Base-by-base conservation (phyloP, 2,329 filamentous ascomycete genomes). In the Fonsecaea multimorphosa region DNA sequence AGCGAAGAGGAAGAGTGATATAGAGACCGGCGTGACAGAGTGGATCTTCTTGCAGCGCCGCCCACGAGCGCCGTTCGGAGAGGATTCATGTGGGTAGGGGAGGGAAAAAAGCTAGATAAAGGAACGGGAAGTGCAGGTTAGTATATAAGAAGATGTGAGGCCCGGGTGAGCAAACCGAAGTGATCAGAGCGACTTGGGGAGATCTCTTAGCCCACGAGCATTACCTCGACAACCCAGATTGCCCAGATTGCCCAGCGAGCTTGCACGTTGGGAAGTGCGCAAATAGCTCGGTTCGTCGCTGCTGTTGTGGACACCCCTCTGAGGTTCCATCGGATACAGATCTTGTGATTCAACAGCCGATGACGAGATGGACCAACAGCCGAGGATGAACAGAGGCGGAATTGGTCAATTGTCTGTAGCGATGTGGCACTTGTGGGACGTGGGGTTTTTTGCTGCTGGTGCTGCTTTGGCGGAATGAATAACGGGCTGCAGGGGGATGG, bases 31-130 rank as follows among this genome's bases (percentile, higher is more conserved):
- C 61, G 56, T 16, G 58, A 60, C 31, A 34, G 40, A 8, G 58
- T 51, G 31, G 60, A 54, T 54, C 61, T 63, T 70, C 66, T 66
- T 31, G 65, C 61, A 56, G 62, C 60, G 52, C 63, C 56, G 66
- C 66, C 66, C 58, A 68, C 57, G 34, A 68, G 63, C 60, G 68
- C 63, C 54, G 55, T 63, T 44, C 66, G 65, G 52, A 70, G 64
- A 36, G 62, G 63, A 58, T 63, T 67, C 65, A 68, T 70, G 36
- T 60, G 58, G 58, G 31, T 32, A 52, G 58, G 27, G 22, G 56
- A 31, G 31, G n/a, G n/a, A 59, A 32, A 53, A 46, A 53, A 46
- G 38, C 58, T 52, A 60, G 44, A 52, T 46, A 49, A 60, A 60
- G 58, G 58, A 44, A 40, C 44, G 58, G 58, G 29, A 53, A 22